Conservation (phyloP, 768 basidiomycete genomes). For the Lactifluus echinatus region DNA sequence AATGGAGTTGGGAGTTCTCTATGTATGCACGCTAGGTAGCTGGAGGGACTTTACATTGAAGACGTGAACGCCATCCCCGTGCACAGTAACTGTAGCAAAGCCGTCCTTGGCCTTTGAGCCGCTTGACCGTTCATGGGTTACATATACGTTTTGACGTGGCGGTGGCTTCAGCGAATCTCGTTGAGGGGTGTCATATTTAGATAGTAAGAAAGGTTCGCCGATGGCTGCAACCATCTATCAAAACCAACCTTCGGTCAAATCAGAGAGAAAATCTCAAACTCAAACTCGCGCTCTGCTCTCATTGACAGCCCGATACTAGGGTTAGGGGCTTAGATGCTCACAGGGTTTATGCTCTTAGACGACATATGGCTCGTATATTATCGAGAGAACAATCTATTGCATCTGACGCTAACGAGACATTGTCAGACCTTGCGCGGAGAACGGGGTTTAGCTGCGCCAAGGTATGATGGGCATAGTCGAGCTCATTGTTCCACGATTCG, state of each 20-base stretch:
- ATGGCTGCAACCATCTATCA: slow-evolving; percentile 14
- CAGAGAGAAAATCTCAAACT: background rate
- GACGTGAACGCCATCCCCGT: slow-evolving; percentile 68
- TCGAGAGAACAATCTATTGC: slow-evolving; percentile 14
- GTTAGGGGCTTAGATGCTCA: slow-evolving; percentile 7
- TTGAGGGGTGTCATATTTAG: slow-evolving; percentile 13
- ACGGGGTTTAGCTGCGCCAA: slow-evolving; percentile 5
- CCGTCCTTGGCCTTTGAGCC: slow-evolving; percentile 34
- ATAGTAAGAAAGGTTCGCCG: slow-evolving; percentile 17
- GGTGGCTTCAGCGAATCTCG: background rate
- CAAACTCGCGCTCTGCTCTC: background rate
- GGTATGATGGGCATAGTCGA: background rate
- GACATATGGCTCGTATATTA: slow-evolving; percentile 6
- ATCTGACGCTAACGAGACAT: slow-evolving; percentile 6
- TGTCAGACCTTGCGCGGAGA: slow-evolving; percentile 12
- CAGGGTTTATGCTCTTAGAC: background rate
- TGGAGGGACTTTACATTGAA: slow-evolving; percentile 47
- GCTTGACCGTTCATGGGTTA: slow-evolving; percentile 29
- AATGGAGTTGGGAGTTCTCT: background rate
- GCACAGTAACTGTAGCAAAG: slow-evolving; percentile 57
- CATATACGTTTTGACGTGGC: slow-evolving; percentile 25
- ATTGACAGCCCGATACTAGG: background rate
- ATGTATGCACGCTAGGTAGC: background rate
- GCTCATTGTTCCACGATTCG: background rate
- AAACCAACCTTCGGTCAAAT: background rate